Evolutionary conservation across 139 green algal genomes (phyloP).

Genomic region (Tetradesmus lagerheimii): DNA sequence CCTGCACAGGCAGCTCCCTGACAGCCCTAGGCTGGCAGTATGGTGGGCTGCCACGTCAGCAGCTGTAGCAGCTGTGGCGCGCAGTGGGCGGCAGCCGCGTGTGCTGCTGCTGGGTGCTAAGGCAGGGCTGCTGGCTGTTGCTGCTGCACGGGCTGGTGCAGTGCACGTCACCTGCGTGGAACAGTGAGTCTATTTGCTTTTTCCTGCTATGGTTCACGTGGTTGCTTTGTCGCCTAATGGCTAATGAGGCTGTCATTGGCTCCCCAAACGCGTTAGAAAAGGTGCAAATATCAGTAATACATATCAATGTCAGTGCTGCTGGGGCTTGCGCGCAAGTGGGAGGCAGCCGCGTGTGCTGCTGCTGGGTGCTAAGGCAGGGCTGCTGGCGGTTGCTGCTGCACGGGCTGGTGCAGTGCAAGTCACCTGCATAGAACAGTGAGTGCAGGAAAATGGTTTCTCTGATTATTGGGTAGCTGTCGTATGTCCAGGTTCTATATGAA

Average conservation of each 20-base stretch:
- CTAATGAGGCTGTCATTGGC: too few species aligned
- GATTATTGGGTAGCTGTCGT: too few species aligned
- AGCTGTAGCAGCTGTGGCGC: slow-evolving; percentile 5
- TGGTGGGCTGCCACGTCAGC: slow-evolving; percentile 14
- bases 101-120: slow-evolving; percentile 38
- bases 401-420: slow-evolving; percentile 28
- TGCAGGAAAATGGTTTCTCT: too few species aligned
- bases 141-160: slow-evolving; percentile 19
- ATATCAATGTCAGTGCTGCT: too few species aligned
- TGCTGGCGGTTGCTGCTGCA: slow-evolving; percentile 19
- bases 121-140: slow-evolving; percentile 9
- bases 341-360: slow-evolving; percentile 10
- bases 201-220: too few species aligned
- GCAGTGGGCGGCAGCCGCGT: background rate
- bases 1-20: slow-evolving; percentile 9
- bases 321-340: too few species aligned
- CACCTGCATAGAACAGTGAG: slow-evolving; percentile 26
- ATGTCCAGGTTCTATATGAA: too few species aligned
- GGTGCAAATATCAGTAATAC: too few species aligned
- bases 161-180: slow-evolving; percentile 38
- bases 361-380: slow-evolving; percentile 18
- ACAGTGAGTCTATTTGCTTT: background rate
- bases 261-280: too few species aligned
- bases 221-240: too few species aligned
- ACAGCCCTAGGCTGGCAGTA: background rate